Conservation (phyloP, 2,329 filamentous ascomycete genomes). For the Xylariaceae sp. region DNA sequence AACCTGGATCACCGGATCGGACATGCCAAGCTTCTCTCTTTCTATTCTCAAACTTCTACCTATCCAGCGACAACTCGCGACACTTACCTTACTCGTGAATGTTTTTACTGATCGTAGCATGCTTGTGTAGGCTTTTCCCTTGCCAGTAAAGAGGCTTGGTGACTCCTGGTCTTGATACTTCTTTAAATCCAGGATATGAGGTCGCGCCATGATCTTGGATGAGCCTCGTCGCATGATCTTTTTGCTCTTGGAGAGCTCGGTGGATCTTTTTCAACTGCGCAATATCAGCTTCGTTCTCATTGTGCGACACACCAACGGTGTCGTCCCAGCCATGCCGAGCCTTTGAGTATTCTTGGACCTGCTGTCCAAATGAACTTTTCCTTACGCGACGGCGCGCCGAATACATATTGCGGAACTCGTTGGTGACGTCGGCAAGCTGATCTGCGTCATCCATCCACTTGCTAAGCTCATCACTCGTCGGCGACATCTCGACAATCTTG, state of each 20-base stretch:
- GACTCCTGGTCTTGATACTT: background rate
- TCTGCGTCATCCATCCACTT: background rate
- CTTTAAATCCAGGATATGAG: conserved; percentile 4
- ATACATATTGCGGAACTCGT: conserved; percentile 18
- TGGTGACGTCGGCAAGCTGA: conserved; percentile 1
- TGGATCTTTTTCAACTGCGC: conserved; percentile 3
- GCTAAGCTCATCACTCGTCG: conserved; percentile 10
- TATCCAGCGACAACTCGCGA: too few species aligned
- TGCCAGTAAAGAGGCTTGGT: too few species aligned
- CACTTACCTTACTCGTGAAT: too few species aligned
- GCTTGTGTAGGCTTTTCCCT: too few species aligned
- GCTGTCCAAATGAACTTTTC: conserved; percentile 12
- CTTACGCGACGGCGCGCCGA: conserved; percentile 16
- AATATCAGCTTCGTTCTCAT: conserved; percentile 5
- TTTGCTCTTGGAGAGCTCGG: conserved; percentile 12
- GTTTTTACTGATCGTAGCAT: too few species aligned
- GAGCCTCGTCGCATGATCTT: conserved; percentile 9
- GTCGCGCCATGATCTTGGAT: conserved; percentile 6
- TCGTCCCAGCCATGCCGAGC: conserved; percentile 12
- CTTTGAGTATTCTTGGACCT: conserved; percentile 1
- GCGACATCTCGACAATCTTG: conserved; percentile 6
- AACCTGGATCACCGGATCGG: too few species aligned
- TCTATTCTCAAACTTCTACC: too few species aligned
- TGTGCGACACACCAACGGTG: background rate
- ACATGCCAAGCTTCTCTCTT: too few species aligned